These are phyloP conservation scores for Zoysia pacifica DNA, from an alignment of 176 grass and related monocot species.

Conservation along the genomic window DNA sequence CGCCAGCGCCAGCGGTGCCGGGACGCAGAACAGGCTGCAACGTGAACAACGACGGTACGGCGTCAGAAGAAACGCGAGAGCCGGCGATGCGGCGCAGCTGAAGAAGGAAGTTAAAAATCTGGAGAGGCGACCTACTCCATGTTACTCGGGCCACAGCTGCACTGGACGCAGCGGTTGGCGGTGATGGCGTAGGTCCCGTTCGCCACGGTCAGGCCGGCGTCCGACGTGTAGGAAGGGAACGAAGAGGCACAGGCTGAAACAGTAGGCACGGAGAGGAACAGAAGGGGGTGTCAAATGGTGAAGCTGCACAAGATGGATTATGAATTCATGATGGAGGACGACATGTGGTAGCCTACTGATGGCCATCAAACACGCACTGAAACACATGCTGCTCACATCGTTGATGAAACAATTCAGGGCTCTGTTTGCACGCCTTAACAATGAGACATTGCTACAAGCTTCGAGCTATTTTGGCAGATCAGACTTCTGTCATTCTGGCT, in stretches of 20 bases:
- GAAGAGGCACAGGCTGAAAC: conserved; percentile 63
- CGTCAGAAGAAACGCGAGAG: neutral
- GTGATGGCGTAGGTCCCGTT: conserved; percentile 83
- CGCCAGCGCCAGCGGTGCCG: conserved; percentile 66
- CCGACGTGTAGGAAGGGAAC: conserved; percentile 59
- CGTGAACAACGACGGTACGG: neutral
- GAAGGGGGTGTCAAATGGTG: conserved; percentile 3
- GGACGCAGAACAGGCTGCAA: conserved; percentile 77
- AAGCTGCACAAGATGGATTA: neutral
- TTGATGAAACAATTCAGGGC: neutral
- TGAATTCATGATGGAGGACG: conserved; percentile 10
- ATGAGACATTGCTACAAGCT: neutral
- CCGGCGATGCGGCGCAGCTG: neutral
- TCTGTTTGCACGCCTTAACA: neutral
- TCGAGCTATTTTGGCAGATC: neutral
- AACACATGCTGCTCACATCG: conserved; percentile 24
- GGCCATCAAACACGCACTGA: neutral
- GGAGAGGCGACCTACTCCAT: conserved; percentile 50
- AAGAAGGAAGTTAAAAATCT: neutral
- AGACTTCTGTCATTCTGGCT: neutral
- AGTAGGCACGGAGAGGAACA: neutral
- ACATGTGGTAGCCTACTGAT: neutral
- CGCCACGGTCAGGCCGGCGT: conserved; percentile 64
- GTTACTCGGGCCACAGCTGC: conserved; percentile 82
- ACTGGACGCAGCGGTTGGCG: conserved; percentile 78